Conservation (phyloP, 2,329 filamentous ascomycete species). For the Plenodomus tracheiphilus region DNA sequence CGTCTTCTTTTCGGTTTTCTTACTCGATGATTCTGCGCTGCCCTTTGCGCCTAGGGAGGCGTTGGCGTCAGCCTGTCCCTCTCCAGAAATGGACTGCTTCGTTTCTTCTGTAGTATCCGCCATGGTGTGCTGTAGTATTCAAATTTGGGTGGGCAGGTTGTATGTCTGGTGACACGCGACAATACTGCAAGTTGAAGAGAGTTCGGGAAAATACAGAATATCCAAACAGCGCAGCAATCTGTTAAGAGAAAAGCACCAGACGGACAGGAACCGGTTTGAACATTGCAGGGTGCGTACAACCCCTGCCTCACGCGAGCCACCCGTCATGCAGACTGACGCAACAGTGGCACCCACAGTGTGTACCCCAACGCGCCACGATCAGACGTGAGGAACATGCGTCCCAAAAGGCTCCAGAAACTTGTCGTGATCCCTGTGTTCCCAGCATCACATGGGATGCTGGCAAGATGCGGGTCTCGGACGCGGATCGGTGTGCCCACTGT, state of each 20-base stretch:
- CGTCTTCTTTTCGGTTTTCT: slow-evolving; percentile 53
- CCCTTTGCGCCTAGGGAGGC: slow-evolving; percentile 42
- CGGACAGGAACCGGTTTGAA: slow-evolving; percentile 44
- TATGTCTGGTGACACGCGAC: slow-evolving; percentile 12
- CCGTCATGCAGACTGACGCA: slow-evolving; percentile 44
- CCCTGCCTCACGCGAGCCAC: slow-evolving; percentile 42
- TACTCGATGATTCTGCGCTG: slow-evolving; percentile 46
- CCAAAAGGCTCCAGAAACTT: slow-evolving; percentile 36
- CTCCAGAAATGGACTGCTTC: slow-evolving; percentile 42
- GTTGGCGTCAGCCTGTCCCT: slow-evolving; percentile 44
- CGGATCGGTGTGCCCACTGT: not conserved
- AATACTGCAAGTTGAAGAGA: slow-evolving; percentile 18
- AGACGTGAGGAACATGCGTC: slow-evolving; percentile 15
- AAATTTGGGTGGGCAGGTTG: slow-evolving; percentile 7
- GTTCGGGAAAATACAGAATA: slow-evolving; percentile 17
- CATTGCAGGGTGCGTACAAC: slow-evolving; percentile 29
- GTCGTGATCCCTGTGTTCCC: slow-evolving; percentile 29
- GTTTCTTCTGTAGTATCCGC: slow-evolving; percentile 45
- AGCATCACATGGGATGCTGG: not conserved
- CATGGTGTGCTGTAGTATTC: slow-evolving; percentile 32
- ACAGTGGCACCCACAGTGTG: slow-evolving; percentile 32
- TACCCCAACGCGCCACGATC: slow-evolving; percentile 22
- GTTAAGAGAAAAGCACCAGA: slow-evolving; percentile 35
- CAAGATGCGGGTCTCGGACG: not conserved
- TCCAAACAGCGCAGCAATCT: slow-evolving; percentile 29